A percentile compares a stretch with the other conserved stretches of the same genome.
phyloP scores from a whole-genome alignment of 202 grass and related monocot species.

The Zizania palustris region DNA sequence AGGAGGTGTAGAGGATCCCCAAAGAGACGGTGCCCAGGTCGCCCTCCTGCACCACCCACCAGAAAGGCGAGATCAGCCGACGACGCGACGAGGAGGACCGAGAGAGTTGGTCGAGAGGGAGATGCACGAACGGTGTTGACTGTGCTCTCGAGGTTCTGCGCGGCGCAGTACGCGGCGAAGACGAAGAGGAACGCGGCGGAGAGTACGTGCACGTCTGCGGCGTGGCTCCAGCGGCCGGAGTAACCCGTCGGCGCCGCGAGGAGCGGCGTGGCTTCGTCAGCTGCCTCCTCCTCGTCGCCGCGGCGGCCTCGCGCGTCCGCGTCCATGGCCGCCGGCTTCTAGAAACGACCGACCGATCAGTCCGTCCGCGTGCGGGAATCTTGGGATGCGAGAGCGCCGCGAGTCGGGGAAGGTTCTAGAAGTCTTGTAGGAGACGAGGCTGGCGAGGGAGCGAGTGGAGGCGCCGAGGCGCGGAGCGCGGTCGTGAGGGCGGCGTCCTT shows the following conservation, averaged over 20 bases:
- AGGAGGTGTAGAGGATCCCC: conserved; percentile 74
- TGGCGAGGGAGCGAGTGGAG: neutral
- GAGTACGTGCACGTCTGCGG: conserved; percentile 58
- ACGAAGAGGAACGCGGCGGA: conserved; percentile 69
- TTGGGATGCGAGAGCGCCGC: neutral
- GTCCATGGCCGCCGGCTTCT: neutral
- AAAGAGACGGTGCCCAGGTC: conserved; percentile 72
- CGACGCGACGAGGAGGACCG: neutral
- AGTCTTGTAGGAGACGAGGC: neutral
- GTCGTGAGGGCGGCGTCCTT: neutral
- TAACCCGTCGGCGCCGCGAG: neutral
- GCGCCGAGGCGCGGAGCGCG: neutral
- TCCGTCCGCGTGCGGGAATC: neutral
- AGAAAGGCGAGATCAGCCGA: neutral
- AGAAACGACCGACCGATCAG: neutral
- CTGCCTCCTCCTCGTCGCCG: conserved; percentile 41
- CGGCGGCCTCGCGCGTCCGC: conserved; percentile 14
- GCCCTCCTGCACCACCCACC: conserved; percentile 48
- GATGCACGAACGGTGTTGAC: conserved; percentile 52
- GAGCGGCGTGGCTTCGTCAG: conserved; percentile 5
- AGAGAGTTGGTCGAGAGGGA: neutral
- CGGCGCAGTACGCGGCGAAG: conserved; percentile 66
- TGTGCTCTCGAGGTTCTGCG: conserved; percentile 73
- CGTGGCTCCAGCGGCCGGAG: conserved; percentile 8
- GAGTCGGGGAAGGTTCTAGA: conserved; percentile 20